These are phyloP conservation scores for Alternaria longipes DNA, from an alignment of 2,329 filamentous ascomycete genomes.

Conservation along the genomic window DNA sequence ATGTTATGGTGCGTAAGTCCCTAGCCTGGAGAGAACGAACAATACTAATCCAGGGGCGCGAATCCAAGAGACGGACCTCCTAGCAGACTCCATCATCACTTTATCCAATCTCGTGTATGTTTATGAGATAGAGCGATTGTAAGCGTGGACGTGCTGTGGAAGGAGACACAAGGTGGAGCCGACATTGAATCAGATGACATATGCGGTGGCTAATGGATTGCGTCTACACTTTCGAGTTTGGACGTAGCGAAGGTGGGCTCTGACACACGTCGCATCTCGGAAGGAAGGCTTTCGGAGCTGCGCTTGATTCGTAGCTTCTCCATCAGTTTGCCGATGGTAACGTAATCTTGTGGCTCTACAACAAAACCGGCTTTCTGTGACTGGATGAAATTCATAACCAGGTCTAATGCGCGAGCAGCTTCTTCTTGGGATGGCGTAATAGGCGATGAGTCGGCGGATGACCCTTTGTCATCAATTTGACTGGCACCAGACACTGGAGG, in stretches of 20 bases:
- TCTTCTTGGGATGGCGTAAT: constrained; percentile 81
- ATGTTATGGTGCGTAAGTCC: no score
- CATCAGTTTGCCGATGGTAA: constrained; percentile 81
- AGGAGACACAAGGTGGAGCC: constrained; percentile 19
- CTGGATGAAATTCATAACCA: constrained; percentile 83
- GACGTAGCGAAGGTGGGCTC: constrained; percentile 44
- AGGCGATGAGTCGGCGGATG: constrained; percentile 55
- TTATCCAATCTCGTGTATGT: no score
- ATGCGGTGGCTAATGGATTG: constrained; percentile 34
- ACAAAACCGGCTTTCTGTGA: constrained; percentile 73
- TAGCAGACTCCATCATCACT: no score
- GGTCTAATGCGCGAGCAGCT: constrained; percentile 80
- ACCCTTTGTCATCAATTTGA: constrained; percentile 31
- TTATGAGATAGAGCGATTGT: neutral
- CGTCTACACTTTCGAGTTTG: constrained; percentile 45
- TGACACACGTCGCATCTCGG: constrained; percentile 47
- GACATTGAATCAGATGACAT: constrained; percentile 14
- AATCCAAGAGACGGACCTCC: no score
- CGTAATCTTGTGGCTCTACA: constrained; percentile 79
- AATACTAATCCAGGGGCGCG: no score
- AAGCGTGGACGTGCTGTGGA: constrained; percentile 21
- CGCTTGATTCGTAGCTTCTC: constrained; percentile 82
- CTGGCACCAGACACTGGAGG: constrained; percentile 55
- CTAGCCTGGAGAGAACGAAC: no score
- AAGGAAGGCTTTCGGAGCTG: constrained; percentile 45